Evolutionary conservation across 208 protist genomes (phyloP), one percentile per base, ranked within the genome.

Genomic region (Crithidia thermophila): DNA sequence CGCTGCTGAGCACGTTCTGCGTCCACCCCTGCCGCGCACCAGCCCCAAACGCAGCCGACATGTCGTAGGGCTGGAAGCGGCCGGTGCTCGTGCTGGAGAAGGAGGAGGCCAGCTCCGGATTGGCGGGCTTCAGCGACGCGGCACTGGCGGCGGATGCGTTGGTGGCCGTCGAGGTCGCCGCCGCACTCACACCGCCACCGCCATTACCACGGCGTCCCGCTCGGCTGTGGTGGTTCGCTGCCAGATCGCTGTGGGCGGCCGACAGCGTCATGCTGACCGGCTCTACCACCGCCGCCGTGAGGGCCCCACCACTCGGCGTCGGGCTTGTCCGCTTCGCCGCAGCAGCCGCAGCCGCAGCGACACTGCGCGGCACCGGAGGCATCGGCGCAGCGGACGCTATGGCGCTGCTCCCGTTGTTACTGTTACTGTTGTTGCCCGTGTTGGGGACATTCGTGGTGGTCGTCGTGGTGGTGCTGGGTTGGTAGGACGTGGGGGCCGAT

Each of bases 281-380:
- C n/a, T n/a, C n/a, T n/a, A n/a, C n/a, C n/a, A n/a, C n/a, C n/a
- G n/a, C n/a, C n/a, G n/a, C n/a, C n/a, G n/a, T n/a, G n/a, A n/a
- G n/a, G n/a, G n/a, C n/a, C n/a, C n/a, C n/a, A n/a, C n/a, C n/a
- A n/a, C n/a, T n/a, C n/a, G n/a, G n/a, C n/a, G n/a, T n/a, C n/a
- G n/a, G n/a, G n/a, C n/a, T n/a, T n/a, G n/a, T n/a, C n/a, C n/a
- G n/a, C n/a, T n/a, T n/a, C n/a, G n/a, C n/a, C n/a, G 57, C 57
- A 36, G 57, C 57, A 20, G 57, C 57, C 27, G 57, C 57, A 30
- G 57, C 57, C 3, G 25, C 43, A 4, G 36, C 43, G 3, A 63
- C 58, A 28, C 58, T 64, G 1, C 58, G 58, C 45, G 58, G 58
- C 21, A 43, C 58, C 1, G 58, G 58, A 7, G 43, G 58, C n/a